Evolutionary conservation across 1,284 basidiomycete species (phyloP).

Genomic region (Phenoliferia sp.): DNA sequence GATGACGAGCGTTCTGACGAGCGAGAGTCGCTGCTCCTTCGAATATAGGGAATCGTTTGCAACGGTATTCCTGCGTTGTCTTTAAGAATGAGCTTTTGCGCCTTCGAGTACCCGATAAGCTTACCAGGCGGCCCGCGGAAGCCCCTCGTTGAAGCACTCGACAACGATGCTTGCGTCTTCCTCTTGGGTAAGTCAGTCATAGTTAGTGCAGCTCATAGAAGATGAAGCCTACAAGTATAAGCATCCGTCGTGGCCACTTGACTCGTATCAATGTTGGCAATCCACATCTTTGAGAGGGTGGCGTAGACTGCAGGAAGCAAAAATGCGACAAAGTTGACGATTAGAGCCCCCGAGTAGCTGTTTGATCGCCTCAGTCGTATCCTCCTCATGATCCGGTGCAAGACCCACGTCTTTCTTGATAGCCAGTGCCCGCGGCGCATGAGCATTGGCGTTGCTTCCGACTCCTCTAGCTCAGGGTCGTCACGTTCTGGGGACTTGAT

Average conservation of each 20-base stretch:
- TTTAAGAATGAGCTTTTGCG: no score
- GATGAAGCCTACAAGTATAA: conserved; percentile 15
- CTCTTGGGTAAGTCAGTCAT: not conserved
- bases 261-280: conserved; percentile 29
- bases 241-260: conserved; percentile 32
- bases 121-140: conserved; percentile 33
- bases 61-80: conserved; percentile 11
- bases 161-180: conserved; percentile 26
- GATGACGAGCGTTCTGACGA: conserved; percentile 26
- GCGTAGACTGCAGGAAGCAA: conserved; percentile 32
- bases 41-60: conserved; percentile 18
- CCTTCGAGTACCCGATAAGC: not conserved
- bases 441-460: no score
- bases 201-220: not conserved
- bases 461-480: no score
- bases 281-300: conserved; percentile 35
- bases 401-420: not conserved
- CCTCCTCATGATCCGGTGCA: not conserved
- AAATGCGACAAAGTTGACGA: conserved; percentile 31
- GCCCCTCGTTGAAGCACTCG: conserved; percentile 35
- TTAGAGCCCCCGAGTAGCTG: conserved; percentile 24
- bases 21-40: conserved; percentile 9
- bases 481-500: no score
- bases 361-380: not conserved
- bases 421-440: not conserved